Percentiles rank a stretch among this genome's conserved stretches.
These are phyloP conservation scores for Extremus antarcticus DNA, from an alignment of 495 filamentous ascomycete species.

Conservation along the genomic window DNA sequence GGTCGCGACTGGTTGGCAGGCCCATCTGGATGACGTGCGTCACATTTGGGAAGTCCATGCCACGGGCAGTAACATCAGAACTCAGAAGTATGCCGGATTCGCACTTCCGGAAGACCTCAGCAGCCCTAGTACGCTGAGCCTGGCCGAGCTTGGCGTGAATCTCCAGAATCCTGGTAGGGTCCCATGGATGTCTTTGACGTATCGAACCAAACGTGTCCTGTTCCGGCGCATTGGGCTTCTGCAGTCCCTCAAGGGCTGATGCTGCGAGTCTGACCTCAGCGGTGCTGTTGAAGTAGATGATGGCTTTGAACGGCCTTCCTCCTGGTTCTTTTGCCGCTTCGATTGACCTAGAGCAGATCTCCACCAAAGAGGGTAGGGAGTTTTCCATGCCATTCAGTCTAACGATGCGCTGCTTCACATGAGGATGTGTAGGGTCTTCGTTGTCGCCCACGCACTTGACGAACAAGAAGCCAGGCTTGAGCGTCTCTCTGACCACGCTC, in stretches of 20 bases:
- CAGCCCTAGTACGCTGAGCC: constrained; percentile 47
- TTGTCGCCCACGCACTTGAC: constrained; percentile 70
- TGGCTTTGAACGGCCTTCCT: constrained; percentile 73
- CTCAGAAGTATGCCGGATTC: constrained; percentile 68
- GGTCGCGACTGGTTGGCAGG: constrained; percentile 56
- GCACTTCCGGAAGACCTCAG: constrained; percentile 57
- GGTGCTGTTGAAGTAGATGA: constrained; percentile 79
- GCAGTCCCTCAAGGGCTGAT: constrained; percentile 48
- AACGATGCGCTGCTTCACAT: constrained; percentile 67
- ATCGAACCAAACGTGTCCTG: constrained; percentile 14
- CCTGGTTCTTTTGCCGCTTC: constrained; percentile 26
- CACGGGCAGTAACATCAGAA: constrained; percentile 87
- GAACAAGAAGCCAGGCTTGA: constrained; percentile 68
- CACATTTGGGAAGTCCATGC: constrained; percentile 94
- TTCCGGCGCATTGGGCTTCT: constrained; percentile 11
- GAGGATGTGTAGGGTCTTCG: constrained; percentile 73
- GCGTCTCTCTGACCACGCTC: constrained; percentile 54
- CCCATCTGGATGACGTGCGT: constrained; percentile 82
- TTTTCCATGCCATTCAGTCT: constrained; percentile 60
- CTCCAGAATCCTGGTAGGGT: constrained; percentile 42
- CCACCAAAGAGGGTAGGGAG: constrained; percentile 59
- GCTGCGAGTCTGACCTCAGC: constrained; percentile 54
- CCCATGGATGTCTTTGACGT: constrained; percentile 34
- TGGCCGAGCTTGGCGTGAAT: constrained; percentile 80
- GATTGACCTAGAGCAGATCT: constrained; percentile 54